phyloP scores from a whole-genome alignment of 139 green algal species.

The Volvox reticuliferus region DNA sequence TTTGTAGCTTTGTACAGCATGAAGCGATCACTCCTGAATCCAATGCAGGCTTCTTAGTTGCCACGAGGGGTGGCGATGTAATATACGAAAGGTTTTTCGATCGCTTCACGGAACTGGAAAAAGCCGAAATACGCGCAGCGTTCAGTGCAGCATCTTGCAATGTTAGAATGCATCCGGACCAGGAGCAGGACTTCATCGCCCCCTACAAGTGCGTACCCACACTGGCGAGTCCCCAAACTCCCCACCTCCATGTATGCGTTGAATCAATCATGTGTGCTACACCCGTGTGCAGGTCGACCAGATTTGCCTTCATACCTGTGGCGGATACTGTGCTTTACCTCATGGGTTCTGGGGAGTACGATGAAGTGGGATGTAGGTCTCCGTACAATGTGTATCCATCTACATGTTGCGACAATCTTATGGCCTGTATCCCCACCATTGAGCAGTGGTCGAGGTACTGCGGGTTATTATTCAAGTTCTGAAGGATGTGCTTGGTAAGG shows the following conservation, averaged over 20 bases:
- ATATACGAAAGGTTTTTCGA: constrained; percentile 88
- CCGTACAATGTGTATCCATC: too few relatives aligned
- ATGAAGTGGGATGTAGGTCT: constrained; percentile 77
- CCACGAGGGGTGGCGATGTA: constrained; percentile 68
- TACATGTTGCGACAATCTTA: too few relatives aligned
- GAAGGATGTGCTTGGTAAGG: constrained; percentile 63
- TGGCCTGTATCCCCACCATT: neutral
- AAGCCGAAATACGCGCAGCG: constrained; percentile 76
- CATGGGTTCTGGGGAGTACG: constrained; percentile 82
- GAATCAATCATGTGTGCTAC: too few relatives aligned
- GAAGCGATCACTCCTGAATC: too few relatives aligned
- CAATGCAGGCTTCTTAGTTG: constrained; percentile 57
- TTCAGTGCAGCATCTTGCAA: constrained; percentile 67
- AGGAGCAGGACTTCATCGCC: constrained; percentile 71
- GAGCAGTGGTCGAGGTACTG: constrained; percentile 71
- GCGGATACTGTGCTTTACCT: constrained; percentile 78
- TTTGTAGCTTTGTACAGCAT: too few relatives aligned
- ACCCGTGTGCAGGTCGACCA: constrained; percentile 8
- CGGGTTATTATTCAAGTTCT: constrained; percentile 66
- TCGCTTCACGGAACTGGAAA: constrained; percentile 73
- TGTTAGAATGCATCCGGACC: constrained; percentile 29
- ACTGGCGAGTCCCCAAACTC: too few relatives aligned
- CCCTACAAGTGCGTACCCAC: constrained; percentile 66
- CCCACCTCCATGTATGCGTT: too few relatives aligned
- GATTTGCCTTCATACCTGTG: constrained; percentile 54